Percentiles rank a stretch among this genome's conserved stretches.
phyloP scores from a whole-genome alignment of 306 rosid species.

The Begonia masoniana region DNA sequence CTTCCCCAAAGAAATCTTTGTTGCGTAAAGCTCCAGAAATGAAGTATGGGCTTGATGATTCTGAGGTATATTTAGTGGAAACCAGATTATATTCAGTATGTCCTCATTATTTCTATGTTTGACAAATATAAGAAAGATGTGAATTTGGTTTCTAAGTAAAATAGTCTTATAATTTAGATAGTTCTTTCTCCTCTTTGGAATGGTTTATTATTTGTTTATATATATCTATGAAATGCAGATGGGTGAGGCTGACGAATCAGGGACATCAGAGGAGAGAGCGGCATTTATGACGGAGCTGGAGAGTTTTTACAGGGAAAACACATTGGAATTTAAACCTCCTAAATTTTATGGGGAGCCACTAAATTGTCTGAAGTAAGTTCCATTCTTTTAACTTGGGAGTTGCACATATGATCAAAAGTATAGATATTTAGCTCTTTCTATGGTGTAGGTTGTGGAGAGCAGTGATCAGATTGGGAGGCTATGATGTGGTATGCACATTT shows the following conservation, averaged over 20 bases:
- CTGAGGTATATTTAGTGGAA: too few species aligned
- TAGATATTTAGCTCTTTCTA: slow-evolving; percentile 3
- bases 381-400: not conserved
- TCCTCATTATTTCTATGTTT: too few species aligned
- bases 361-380: slow-evolving; percentile 71
- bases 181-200: not conserved
- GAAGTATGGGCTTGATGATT: too few species aligned
- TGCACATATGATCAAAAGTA: slow-evolving; percentile 7
- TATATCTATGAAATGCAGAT: slow-evolving; percentile 19
- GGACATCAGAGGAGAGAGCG: slow-evolving; percentile 31
- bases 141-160: too few species aligned
- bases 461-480: slow-evolving; percentile 65
- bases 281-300: slow-evolving; percentile 66
- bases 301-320: slow-evolving; percentile 40
- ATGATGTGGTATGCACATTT: slow-evolving; percentile 43
- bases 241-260: slow-evolving; percentile 42
- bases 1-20: too few species aligned
- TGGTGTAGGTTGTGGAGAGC: slow-evolving; percentile 80
- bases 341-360: slow-evolving; percentile 71
- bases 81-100: too few species aligned
- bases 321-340: slow-evolving; percentile 74
- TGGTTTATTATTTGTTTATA: not conserved
- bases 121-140: too few species aligned
- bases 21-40: too few species aligned
- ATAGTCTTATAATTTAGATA: too few species aligned